Base-by-base conservation (phyloP, 1,284 basidiomycete species). In the Cryptococcus sp. region DNA sequence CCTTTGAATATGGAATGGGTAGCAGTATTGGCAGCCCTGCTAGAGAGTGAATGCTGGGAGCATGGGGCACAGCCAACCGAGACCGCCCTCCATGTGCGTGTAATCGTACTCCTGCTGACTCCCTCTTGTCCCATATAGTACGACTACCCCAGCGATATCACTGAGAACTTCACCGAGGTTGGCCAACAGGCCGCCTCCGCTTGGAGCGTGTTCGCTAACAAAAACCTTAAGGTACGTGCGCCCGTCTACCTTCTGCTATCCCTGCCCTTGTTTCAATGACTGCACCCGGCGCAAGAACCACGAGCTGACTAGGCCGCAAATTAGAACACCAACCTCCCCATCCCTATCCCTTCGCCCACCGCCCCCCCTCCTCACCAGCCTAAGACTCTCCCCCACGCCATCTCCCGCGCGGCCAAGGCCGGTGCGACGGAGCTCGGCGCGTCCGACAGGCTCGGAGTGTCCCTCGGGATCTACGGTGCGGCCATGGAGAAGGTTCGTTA, bases 381-480 rank as follows among this genome's bases (percentile, higher is more conserved):
- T 80, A 97, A 97, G 84, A 98, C 95, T 2, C 87, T 98, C 47
- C 88, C 93, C 2, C 95, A 98, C 73, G 95, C 96, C 0, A 83
- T 98, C 53, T 84, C 85, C 23, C 87, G 95, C 47, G 88, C 92
- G 0, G 85, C 93, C 1, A 84, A 86, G 51, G 76, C 80, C 4
- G 89, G 88, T 1, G 86, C 88, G 5, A 79, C 89, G 23, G 80
- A 83, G 52, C 63, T 77, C 24, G 82, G 82, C 20, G 77, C 76
- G 13, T 82, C 85, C 9, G 85, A 88, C 66, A 82, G 85, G 61
- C 82, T 95, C 33, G 88, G 85, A 37, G 84, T 84, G 67, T 88
- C 88, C 0, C 82, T 98, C 38, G 83, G 82, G 48, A 78, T 85
- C 50, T 97, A 96, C 73, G 87, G 88, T 0, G 81, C 81, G 37